A percentile compares a stretch with the other conserved stretches of the same genome.
Evolutionary conservation across 2,329 filamentous ascomycete species (phyloP).

Genomic region (Peltaster fructicola): DNA sequence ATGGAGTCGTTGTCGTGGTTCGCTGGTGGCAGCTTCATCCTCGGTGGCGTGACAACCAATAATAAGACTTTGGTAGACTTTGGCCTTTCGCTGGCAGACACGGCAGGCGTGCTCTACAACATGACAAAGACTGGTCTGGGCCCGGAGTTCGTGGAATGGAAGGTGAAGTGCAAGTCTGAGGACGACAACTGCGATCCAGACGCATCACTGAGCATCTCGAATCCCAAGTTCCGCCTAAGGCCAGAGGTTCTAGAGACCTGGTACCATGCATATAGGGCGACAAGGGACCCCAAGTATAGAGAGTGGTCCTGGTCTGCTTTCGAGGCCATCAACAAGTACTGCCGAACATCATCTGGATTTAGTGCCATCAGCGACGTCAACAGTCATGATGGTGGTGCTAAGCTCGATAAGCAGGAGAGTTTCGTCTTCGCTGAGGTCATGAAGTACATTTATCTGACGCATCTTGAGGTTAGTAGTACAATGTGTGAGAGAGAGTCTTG

Average conservation of each 20-base stretch:
- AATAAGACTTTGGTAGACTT: constrained; percentile 13
- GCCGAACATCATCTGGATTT: constrained; percentile 12
- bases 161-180: constrained; percentile 5
- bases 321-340: constrained; percentile 8
- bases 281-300: constrained; percentile 14
- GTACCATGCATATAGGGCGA: constrained; percentile 17
- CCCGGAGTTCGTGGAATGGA: constrained; percentile 15
- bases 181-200: constrained; percentile 4
- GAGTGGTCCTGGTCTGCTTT: constrained; percentile 14
- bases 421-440: constrained; percentile 13
- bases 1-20: constrained; percentile 17
- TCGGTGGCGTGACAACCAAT: constrained; percentile 14
- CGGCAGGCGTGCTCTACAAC: constrained; percentile 10
- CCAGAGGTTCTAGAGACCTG: constrained; percentile 18
- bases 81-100: constrained; percentile 15
- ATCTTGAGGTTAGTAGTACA: constrained; percentile 9
- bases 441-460: constrained; percentile 13
- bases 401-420: constrained; percentile 9
- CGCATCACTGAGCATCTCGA: constrained; percentile 7
- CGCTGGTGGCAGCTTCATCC: constrained; percentile 18
- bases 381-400: constrained; percentile 7
- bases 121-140: constrained; percentile 13
- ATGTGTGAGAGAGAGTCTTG: too few relatives aligned
- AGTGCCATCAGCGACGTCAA: constrained; percentile 12
- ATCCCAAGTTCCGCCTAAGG: constrained; percentile 8